phyloP scores from a whole-genome alignment of 1,139 yeast genomes.

The Protomyces arabidopsidicola region DNA sequence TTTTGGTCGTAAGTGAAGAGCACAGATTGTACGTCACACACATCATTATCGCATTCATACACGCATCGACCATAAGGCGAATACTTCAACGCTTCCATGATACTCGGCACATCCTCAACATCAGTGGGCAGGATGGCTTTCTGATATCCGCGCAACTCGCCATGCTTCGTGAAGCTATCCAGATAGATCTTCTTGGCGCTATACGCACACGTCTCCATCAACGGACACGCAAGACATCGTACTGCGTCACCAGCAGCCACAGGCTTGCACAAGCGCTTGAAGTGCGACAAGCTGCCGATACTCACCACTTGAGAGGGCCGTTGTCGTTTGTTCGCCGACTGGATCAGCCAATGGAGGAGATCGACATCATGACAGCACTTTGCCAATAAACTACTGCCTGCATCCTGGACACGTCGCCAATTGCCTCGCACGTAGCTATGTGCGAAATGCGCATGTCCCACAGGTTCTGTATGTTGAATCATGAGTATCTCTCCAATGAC shows the following conservation, averaged over 20 bases:
- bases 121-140: not conserved
- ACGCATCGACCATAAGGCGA: not conserved
- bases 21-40: not conserved
- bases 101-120: not conserved
- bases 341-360: slow-evolving; percentile 35
- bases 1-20: not conserved
- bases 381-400: slow-evolving; percentile 37
- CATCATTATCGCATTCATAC: not conserved
- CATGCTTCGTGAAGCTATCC: not conserved
- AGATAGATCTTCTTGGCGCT: not conserved
- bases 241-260: not conserved
- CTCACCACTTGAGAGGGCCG: not conserved
- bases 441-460: slow-evolving; percentile 38
- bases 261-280: not conserved
- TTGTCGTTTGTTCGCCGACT: not conserved
- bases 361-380: slow-evolving; percentile 38
- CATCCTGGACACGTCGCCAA: slow-evolving; percentile 35
- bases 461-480: slow-evolving; percentile 38
- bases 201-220: not conserved
- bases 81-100: not conserved
- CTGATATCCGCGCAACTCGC: not conserved
- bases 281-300: not conserved
- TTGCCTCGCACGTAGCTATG: slow-evolving; percentile 39
- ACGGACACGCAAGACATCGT: not conserved
- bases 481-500: slow-evolving; percentile 36